A percentile compares a stretch with the other conserved stretches of the same genome.
These are phyloP conservation scores for Colletotrichum somersetense DNA, from an alignment of 2,329 filamentous ascomycete genomes.

Conservation along the genomic window DNA sequence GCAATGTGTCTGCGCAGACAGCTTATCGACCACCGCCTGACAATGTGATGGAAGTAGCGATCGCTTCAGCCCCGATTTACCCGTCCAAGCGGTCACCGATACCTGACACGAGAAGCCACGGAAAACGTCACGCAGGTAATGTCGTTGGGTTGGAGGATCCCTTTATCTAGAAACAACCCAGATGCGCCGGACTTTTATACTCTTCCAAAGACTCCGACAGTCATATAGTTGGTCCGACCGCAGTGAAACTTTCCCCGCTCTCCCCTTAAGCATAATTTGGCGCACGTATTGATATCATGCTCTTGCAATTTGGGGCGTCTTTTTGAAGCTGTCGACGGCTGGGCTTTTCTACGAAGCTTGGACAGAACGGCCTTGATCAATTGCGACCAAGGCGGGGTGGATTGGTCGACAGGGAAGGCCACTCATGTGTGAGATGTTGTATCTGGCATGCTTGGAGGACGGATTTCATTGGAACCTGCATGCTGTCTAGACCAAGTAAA, in stretches of 20 bases:
- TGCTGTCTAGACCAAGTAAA: constrained; percentile 38
- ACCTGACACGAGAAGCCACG: constrained; percentile 8
- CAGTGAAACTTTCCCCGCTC: constrained; percentile 12
- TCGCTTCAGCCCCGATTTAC: constrained; percentile 33
- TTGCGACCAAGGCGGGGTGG: constrained; percentile 9
- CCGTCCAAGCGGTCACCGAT: constrained; percentile 12
- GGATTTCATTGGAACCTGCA: constrained; percentile 39
- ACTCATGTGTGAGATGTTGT: constrained; percentile 19
- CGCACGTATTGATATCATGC: constrained; percentile 26
- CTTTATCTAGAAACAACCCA: constrained; percentile 29
- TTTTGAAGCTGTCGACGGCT: not conserved
- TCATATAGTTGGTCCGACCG: not conserved
- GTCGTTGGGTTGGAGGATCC: constrained; percentile 35
- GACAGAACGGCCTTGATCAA: constrained; percentile 29
- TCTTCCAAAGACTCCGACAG: not conserved
- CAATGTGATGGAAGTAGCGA: constrained; percentile 22
- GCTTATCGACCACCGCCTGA: constrained; percentile 23
- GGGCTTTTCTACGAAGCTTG: constrained; percentile 30
- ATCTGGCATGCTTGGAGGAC: constrained; percentile 34
- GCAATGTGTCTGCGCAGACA: constrained; percentile 25
- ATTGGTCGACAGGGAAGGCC: constrained; percentile 19
- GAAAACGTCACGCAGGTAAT: constrained; percentile 17
- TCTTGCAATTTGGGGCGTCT: constrained; percentile 16
- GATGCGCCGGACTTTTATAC: not conserved
- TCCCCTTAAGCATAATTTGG: constrained; percentile 36